Evolutionary conservation across 306 rosid genomes (phyloP).

Genomic region (Astragalus membranaceus): DNA sequence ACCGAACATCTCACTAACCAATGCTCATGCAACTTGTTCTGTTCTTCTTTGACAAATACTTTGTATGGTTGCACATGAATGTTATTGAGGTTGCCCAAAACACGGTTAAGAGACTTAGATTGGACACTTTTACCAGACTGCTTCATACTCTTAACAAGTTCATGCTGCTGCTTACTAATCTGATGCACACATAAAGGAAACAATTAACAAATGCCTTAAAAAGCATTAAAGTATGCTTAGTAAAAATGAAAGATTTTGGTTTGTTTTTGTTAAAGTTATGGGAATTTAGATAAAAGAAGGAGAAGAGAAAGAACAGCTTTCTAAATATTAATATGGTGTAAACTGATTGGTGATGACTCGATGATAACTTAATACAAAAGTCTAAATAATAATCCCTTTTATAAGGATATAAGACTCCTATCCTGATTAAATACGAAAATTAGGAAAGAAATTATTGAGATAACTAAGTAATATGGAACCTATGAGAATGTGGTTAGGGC

Average conservation of each 20-base stretch:
- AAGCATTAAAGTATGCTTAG: background rate
- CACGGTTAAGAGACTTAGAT: slow-evolving; percentile 71
- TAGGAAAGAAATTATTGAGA: too few relatives aligned
- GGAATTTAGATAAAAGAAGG: too few relatives aligned
- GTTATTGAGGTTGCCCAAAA: slow-evolving; percentile 68
- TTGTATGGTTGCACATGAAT: slow-evolving; percentile 77
- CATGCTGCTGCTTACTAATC: slow-evolving; percentile 89
- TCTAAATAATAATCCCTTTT: too few relatives aligned
- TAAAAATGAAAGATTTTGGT: background rate
- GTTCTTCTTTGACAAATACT: slow-evolving; percentile 80
- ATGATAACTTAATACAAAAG: too few relatives aligned
- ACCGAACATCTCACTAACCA: slow-evolving; percentile 57
- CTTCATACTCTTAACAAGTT: slow-evolving; percentile 87
- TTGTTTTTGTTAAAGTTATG: background rate
- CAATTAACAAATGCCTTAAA: slow-evolving; percentile 20
- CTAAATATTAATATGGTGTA: too few relatives aligned
- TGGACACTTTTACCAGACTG: slow-evolving; percentile 74
- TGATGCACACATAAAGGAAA: slow-evolving; percentile 37
- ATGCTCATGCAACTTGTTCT: slow-evolving; percentile 74
- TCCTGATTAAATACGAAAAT: too few relatives aligned
- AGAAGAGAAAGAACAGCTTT: too few relatives aligned
- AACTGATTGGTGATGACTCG: too few relatives aligned
- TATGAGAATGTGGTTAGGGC: too few relatives aligned
- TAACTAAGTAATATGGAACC: too few relatives aligned
- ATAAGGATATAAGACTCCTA: too few relatives aligned